phyloP scores from a whole-genome alignment of 2,329 filamentous ascomycete species.

The Mycosphaerelloides madeirae region DNA sequence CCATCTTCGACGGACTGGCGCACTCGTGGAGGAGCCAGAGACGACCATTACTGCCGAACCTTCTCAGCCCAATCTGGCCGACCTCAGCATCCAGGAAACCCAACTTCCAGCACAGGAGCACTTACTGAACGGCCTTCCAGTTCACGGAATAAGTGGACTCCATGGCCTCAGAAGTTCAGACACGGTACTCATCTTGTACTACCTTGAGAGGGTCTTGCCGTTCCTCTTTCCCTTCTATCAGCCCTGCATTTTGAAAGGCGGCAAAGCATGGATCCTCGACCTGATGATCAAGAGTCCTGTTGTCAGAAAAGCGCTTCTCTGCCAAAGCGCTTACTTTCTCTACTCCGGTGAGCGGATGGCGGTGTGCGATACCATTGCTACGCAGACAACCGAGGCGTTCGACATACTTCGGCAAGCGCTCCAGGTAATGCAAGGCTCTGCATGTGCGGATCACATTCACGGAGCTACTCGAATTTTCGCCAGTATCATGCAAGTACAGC shows the following conservation, averaged over 20 bases:
- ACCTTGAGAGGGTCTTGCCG: neutral
- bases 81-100: no score
- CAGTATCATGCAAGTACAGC: constrained; percentile 1
- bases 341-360: neutral
- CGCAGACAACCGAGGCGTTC: neutral
- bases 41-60: no score
- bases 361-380: no score
- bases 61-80: no score
- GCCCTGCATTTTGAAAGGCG: neutral
- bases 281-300: neutral
- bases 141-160: no score
- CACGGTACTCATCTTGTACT: neutral
- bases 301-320: neutral
- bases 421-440: neutral
- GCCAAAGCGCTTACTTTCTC: constrained; percentile 1
- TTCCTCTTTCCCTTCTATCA: neutral
- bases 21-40: neutral
- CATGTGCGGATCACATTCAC: neutral
- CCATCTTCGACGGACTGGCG: neutral
- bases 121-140: no score
- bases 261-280: constrained; percentile 1
- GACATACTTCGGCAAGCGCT: neutral
- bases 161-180: neutral
- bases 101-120: no score
- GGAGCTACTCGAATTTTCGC: neutral